Conservation (phyloP, 768 basidiomycete species). For the Tephrocybe sp. region DNA sequence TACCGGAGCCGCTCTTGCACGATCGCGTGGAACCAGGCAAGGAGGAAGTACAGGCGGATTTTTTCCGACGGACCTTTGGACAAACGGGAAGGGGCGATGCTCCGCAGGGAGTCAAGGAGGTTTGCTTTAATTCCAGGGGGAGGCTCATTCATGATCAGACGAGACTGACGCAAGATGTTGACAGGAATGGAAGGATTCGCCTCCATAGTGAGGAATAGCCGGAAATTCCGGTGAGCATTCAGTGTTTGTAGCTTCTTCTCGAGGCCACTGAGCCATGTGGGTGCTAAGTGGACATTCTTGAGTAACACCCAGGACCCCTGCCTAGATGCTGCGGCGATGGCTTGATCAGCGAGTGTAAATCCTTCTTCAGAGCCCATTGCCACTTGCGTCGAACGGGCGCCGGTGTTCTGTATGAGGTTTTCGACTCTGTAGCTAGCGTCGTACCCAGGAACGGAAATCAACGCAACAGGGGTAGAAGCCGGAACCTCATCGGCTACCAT, state of each 20-base stretch:
- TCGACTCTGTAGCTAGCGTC: constrained; percentile 98
- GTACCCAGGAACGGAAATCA: constrained; percentile 93
- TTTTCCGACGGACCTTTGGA: constrained; percentile 91
- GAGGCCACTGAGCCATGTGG: constrained; percentile 91
- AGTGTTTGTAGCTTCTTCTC: constrained; percentile 96
- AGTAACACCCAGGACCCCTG: constrained; percentile 95
- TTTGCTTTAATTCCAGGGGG: constrained; percentile 97
- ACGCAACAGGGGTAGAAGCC: constrained; percentile 78
- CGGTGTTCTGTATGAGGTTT: constrained; percentile 74
- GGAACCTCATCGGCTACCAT: constrained; percentile 82
- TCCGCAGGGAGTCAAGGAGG: constrained; percentile 81
- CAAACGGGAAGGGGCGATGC: constrained; percentile 68
- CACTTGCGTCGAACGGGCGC: constrained; percentile 79
- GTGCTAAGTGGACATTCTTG: constrained; percentile 96
- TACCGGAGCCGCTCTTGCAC: constrained; percentile 97
- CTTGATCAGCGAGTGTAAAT: constrained; percentile 93
- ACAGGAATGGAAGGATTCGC: constrained; percentile 92
- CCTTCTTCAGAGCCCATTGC: constrained; percentile 99
- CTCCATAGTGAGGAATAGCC: constrained; percentile 98
- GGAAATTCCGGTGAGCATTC: constrained; percentile 86
- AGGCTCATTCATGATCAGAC: constrained; percentile 98
- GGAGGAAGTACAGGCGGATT: constrained; percentile 87
- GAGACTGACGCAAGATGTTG: constrained; percentile 93
- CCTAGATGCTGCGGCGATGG: constrained; percentile 87
- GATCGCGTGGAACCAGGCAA: constrained; percentile 99